Percentiles rank a stretch among this genome's conserved stretches.
These are phyloP conservation scores for Capronia coronata DNA, from an alignment of 2,329 filamentous ascomycete species.

Conservation along the genomic window DNA sequence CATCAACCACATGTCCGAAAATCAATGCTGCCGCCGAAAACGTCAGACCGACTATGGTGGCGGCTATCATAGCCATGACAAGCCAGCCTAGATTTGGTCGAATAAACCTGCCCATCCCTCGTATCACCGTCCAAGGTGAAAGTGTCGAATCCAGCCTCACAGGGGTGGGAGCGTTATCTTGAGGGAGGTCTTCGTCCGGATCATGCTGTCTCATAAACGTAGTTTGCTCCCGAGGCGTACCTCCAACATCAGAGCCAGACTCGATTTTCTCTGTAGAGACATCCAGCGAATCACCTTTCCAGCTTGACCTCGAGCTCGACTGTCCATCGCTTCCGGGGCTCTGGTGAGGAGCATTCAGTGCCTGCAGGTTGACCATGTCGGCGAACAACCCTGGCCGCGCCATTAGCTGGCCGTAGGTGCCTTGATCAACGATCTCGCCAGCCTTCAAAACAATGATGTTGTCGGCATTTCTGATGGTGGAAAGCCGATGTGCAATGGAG, in stretches of 20 bases:
- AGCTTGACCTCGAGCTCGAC: background rate
- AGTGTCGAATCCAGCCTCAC: slow-evolving; percentile 27
- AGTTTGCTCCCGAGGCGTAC: too few relatives aligned
- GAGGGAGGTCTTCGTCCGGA: background rate
- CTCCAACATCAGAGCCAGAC: too few relatives aligned
- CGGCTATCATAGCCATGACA: slow-evolving; percentile 45
- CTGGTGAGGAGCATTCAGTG: slow-evolving; percentile 19
- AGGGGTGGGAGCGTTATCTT: background rate
- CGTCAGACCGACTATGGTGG: slow-evolving; percentile 50
- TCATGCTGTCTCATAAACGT: background rate
- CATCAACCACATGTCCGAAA: slow-evolving; percentile 56
- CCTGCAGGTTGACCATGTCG: slow-evolving; percentile 46
- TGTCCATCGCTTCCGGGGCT: slow-evolving; percentile 6
- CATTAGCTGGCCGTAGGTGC: slow-evolving; percentile 33
- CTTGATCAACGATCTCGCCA: slow-evolving; percentile 34
- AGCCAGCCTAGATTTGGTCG: slow-evolving; percentile 43
- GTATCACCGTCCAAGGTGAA: slow-evolving; percentile 30
- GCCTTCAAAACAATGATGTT: slow-evolving; percentile 36
- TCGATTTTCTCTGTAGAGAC: slow-evolving; percentile 21
- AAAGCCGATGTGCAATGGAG: slow-evolving; percentile 30
- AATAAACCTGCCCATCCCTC: slow-evolving; percentile 34
- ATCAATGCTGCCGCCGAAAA: slow-evolving; percentile 54
- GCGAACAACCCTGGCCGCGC: slow-evolving; percentile 40
- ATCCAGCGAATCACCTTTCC: background rate
- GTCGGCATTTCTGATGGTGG: slow-evolving; percentile 35